Conservation (phyloP, 495 filamentous ascomycete genomes). For the Aspergillus bridgeri region DNA sequence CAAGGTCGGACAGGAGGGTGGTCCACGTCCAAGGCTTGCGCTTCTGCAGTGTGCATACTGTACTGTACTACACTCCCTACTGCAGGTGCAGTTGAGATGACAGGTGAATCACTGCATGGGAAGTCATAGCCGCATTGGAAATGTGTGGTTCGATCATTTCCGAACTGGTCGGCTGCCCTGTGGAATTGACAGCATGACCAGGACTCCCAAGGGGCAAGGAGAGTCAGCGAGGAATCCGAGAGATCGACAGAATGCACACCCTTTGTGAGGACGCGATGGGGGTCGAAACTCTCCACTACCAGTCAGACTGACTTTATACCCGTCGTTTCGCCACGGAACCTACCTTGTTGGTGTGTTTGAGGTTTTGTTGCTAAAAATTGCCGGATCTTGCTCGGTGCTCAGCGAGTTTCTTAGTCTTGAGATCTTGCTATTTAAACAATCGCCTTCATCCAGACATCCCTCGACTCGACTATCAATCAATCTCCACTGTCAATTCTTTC, state of each 20-base stretch:
- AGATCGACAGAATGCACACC: constrained; percentile 10
- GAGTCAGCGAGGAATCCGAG: constrained; percentile 2
- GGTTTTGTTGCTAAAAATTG: constrained; percentile 1
- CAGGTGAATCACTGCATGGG: background rate
- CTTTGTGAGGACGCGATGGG: background rate
- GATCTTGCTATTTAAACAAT: background rate
- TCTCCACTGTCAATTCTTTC: background rate
- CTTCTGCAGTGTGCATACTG: background rate
- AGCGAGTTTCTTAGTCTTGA: background rate
- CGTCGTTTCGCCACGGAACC: constrained; percentile 2
- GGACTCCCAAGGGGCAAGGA: background rate
- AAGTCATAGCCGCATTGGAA: background rate
- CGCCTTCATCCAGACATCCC: background rate
- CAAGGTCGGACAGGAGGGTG: constrained; percentile 1
- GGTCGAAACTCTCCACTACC: constrained; percentile 2
- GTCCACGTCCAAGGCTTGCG: background rate
- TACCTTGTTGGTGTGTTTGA: background rate
- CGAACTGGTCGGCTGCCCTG: too few species aligned
- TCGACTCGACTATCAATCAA: background rate
- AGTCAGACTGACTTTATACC: background rate
- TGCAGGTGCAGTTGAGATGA: background rate
- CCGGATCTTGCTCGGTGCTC: background rate
- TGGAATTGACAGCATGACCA: background rate
- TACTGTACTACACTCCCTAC: background rate
- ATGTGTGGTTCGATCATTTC: too few species aligned